phyloP scores from a whole-genome alignment of 192 early-diverging fungal genomes.

The Coemansia sp. region DNA sequence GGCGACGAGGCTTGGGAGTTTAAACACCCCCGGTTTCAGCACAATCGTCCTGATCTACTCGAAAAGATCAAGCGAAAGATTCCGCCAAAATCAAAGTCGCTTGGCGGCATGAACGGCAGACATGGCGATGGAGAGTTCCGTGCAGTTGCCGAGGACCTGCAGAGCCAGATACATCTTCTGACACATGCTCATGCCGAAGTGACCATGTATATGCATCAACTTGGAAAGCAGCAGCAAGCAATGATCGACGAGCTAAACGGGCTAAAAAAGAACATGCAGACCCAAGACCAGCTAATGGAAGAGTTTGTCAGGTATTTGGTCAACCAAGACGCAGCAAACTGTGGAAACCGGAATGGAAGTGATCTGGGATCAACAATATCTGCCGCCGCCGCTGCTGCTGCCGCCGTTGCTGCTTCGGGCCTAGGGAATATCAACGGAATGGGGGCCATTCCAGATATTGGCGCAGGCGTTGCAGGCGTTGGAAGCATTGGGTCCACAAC shows the following conservation, averaged over 20 bases:
- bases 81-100: constrained; percentile 53
- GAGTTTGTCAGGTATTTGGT: constrained; percentile 56
- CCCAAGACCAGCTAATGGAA: constrained; percentile 56
- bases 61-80: constrained; percentile 72
- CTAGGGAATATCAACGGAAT: constrained; percentile 27
- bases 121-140: constrained; percentile 45
- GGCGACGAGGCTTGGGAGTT: constrained; percentile 80
- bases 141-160: constrained; percentile 46
- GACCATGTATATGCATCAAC: constrained; percentile 57
- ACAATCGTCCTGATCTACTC: constrained; percentile 66
- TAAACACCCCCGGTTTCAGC: constrained; percentile 80
- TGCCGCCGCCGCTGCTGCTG: constrained; percentile 31
- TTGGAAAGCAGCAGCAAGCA: constrained; percentile 53
- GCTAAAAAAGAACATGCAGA: constrained; percentile 57
- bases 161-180: constrained; percentile 53
- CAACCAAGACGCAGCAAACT: constrained; percentile 47
- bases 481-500: constrained; percentile 4
- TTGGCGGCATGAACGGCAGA: constrained; percentile 40
- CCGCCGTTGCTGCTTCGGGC: constrained; percentile 35
- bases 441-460: constrained; percentile 28
- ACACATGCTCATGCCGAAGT: constrained; percentile 56
- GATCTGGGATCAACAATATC: constrained; percentile 31
- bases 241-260: constrained; percentile 55
- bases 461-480: constrained; percentile 12
- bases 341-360: constrained; percentile 14